Base-by-base conservation (phyloP, 2,329 filamentous ascomycete genomes). In the Fusarium nisikadoi region DNA sequence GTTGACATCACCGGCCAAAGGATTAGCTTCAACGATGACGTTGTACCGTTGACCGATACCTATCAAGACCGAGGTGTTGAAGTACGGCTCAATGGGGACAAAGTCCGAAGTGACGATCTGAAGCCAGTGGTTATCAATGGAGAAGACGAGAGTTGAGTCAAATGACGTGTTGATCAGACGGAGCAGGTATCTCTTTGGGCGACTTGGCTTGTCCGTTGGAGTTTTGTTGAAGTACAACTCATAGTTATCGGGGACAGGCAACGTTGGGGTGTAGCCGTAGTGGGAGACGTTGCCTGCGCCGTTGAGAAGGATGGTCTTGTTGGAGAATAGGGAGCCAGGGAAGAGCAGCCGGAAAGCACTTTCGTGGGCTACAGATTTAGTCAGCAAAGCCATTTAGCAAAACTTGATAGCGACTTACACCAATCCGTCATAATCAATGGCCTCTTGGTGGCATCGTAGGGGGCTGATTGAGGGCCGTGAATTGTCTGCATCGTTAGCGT, bases 61-160 rank as follows among this genome's bases (percentile, higher is more conserved):
- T 1, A 76, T 53, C 35, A 75, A 25, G 2, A 76, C 46, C 0
- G 65, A 71, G 0, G 71, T 58, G 17, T 62, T 65, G 25, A 61
- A 67, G 10, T 76, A 75, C 0, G 74, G 74, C 6, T 72, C 58
- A 4, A 76, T 71, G 0, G 74, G 74, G 0, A 75, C 72, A 11
- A 76, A 76, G 16, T 76, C 74, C 5, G 70, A 31, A 0, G 72
- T 42, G 6, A 74, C 63, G 6, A 76, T 56, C 2, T 70, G 65
- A 5, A 76, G 63, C 54, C 65, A 68, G n/a, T 76, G 74, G 6
- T 75, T 74, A 12, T 76, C 74, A 5, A 76, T 76, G 3, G 68
- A 74, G 4, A 76, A 76, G 36, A 76, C 59, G 43, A 73, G 72
- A 0, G 72, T 74, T 2, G 74, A 61, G n/a, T 76, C 74, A 2